Base-by-base conservation (phyloP, 2,329 filamentous ascomycete species). In the Diaporthe sp. region DNA sequence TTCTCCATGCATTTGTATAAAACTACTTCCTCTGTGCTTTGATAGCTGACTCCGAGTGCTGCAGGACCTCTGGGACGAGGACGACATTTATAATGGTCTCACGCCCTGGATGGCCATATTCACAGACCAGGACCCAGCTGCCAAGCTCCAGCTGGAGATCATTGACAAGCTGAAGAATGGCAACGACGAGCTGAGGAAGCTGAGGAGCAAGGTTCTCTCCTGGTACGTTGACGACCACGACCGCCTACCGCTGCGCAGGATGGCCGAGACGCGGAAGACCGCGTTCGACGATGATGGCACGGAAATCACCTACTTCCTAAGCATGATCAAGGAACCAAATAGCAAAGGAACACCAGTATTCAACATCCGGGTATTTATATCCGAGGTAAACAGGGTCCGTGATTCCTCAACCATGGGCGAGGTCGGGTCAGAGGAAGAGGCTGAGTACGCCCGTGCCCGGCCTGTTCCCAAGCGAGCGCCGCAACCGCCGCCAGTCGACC, bases 331-430 rank as follows among this genome's bases (percentile, higher is more conserved):
- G 28, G 70, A 46, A 69, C 55, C n/a, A 1, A 49, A 73, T 37
- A 58, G 31, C 42, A 72, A 70, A 34, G 74, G 74, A 7, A 75
- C 67, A 10, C 74, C 62, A 1, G 71, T 75, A 1, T 75, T 75
- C 55, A 74, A 69, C 25, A 58, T 75, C 53, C 31, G 53, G 39
- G 51, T 75, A 39, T 78, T 76, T 75, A 72, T 79, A 37, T 79
- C 79, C 74, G 78, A 78, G 12, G n/a, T 74, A 5, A 58, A 44
- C 73, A 22, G 61, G 28, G 51, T 83, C 80, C 39, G 51, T 2
- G 55, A 71, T 37, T 39, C 68, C 22, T 59, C 68, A 8, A 71
- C 68, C 42, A 49, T 71, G 68, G 68, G 53, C 42, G 55, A 71
- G 28, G 39, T 37, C 28, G 68, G 68, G 17, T 34, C 25, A 37